Base-by-base conservation (phyloP, 192 early-diverging fungal genomes). In the Backusella psychrophila region DNA sequence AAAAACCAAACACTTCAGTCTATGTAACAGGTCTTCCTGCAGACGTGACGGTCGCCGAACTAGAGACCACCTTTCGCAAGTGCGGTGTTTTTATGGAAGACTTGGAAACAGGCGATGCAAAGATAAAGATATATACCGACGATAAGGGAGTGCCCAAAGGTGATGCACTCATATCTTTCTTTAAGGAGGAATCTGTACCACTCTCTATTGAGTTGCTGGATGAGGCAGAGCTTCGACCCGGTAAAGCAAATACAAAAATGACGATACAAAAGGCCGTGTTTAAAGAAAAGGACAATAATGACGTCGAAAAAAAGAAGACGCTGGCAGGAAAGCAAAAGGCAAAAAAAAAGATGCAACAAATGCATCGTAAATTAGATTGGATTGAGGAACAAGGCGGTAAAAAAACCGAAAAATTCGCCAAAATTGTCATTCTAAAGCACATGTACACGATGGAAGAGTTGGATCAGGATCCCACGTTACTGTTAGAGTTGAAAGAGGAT, bases 401-500 rank as follows among this genome's bases (percentile, higher is more conserved):
- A 38, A 92, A 94, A 65, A 83, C 90, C 1, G 95, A 95, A 14
- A 90, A 93, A 77, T 91, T 92, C 75, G 81, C 80, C 59, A 93
- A 92, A 66, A 92, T 95, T 38, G 95, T 98, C 11, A 93, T 99
- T 65, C 82, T 99, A 38, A 97, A 97, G 82, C 87, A 96, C 79
- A 98, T 99, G 97, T 99, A 97, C 79, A 94, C 94, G 4, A 76
- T 90, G 19, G 78, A 91, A 46, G 96, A 99, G 82, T 77, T 99
- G 1, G 94, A 98, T 85, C 93, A 92, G 19, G 95, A 98, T 77
- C 93, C 95, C 6, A 90, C 93, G 0, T 75, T 98, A 56, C 73
- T 99, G 38, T 81, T 99, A 21, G 98, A 99, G 46, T 83, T 99
- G 72, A 94, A 97, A 65, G 92, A 97, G 49, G 98, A 99, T 78